A percentile compares a stretch with the other conserved stretches of the same genome.
phyloP scores from a whole-genome alignment of 1,139 yeast genomes.

The Meyerozyma sp. region DNA sequence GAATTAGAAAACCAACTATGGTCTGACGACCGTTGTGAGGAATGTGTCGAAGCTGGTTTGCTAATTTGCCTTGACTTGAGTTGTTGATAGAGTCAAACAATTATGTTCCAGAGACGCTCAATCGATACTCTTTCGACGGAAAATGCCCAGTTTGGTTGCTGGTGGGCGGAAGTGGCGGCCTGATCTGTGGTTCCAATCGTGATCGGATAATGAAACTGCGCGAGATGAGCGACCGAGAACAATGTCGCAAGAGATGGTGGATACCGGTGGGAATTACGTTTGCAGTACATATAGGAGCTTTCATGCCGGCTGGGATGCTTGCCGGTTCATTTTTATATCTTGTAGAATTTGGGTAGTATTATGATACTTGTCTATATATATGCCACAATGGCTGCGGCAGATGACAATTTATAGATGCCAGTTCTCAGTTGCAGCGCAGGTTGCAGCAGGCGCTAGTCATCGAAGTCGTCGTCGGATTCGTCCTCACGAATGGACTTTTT shows the following conservation, averaged over 20 bases:
- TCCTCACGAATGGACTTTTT: constrained; percentile 44
- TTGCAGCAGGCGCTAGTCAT: constrained; percentile 7
- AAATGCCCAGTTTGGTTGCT: not conserved
- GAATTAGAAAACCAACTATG: not conserved
- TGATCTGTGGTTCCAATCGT: not conserved
- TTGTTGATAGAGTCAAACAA: not conserved
- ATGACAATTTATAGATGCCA: too few species aligned
- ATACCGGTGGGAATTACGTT: not conserved
- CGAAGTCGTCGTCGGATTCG: constrained; percentile 23
- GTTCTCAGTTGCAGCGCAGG: not conserved
- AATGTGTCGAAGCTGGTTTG: too few species aligned
- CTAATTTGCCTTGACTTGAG: not conserved
- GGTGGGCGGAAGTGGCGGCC: not conserved
- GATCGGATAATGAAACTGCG: not conserved
- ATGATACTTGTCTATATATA: too few species aligned
- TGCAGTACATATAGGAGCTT: too few species aligned
- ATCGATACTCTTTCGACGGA: not conserved
- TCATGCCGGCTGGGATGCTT: too few species aligned
- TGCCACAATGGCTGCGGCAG: too few species aligned
- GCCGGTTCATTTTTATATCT: too few species aligned
- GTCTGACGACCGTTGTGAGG: not conserved
- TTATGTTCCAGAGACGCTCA: not conserved
- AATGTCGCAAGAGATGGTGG: not conserved
- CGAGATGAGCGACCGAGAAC: not conserved
- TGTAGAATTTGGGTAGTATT: too few species aligned